These are phyloP conservation scores for Ophiostoma perfectum DNA, from an alignment of 2,329 filamentous ascomycete species.

Conservation along the genomic window DNA sequence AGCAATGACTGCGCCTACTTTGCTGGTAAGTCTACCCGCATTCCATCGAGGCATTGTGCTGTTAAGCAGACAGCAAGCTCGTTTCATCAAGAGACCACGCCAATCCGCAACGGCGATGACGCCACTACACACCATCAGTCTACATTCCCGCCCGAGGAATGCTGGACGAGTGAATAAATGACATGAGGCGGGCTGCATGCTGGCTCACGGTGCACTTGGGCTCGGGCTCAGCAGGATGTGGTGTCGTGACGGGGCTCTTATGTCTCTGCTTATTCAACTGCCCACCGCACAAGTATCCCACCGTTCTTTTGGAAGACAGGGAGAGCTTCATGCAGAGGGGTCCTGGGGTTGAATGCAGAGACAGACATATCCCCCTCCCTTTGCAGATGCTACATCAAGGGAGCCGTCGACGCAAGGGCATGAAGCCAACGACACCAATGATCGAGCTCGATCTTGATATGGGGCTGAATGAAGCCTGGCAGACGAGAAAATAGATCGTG, in stretches of 20 bases:
- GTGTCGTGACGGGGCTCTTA: too few species aligned
- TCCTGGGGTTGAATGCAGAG: background rate
- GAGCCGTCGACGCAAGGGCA: background rate
- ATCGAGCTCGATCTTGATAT: background rate
- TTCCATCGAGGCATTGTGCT: background rate
- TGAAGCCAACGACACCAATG: background rate
- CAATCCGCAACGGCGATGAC: too few species aligned
- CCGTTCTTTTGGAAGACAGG: background rate
- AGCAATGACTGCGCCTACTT: background rate
- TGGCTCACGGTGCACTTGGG: too few species aligned
- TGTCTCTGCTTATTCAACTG: too few species aligned
- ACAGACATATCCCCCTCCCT: background rate
- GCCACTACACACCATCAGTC: background rate
- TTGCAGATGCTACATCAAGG: slow-evolving; percentile 2
- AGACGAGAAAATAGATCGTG: too few species aligned
- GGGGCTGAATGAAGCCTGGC: background rate
- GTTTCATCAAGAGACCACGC: background rate
- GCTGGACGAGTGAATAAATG: background rate
- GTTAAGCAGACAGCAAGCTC: background rate
- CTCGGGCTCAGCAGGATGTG: too few species aligned
- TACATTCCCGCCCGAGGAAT: background rate
- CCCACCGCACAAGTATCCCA: background rate
- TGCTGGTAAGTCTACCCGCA: background rate
- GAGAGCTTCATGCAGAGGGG: background rate
- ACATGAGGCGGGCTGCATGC: too few species aligned